Evolutionary conservation across 2,329 filamentous ascomycete genomes (phyloP).

Genomic region (Leptosphaerulina australis): DNA sequence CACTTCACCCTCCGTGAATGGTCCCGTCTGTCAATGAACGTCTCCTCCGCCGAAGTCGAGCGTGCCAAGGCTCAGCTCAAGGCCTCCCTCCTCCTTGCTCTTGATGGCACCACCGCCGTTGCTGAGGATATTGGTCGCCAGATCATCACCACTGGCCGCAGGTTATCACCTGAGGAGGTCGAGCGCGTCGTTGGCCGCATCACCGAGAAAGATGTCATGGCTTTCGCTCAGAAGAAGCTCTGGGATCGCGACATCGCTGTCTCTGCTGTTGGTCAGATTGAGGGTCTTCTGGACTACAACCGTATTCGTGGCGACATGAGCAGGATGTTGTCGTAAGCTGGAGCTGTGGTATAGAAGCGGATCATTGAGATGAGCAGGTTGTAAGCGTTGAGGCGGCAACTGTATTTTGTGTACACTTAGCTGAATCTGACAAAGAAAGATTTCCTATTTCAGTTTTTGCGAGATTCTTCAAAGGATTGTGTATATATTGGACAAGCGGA

Average conservation of each 20-base stretch:
- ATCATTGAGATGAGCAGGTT: slow-evolving; percentile 2
- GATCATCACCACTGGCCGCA: slow-evolving; percentile 94
- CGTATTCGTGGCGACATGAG: slow-evolving; percentile 84
- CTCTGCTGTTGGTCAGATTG: slow-evolving; percentile 89
- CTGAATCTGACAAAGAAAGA: slow-evolving; percentile 40
- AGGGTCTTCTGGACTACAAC: slow-evolving; percentile 80
- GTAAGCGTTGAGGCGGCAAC: slow-evolving; percentile 28
- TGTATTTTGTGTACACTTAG: slow-evolving; percentile 48
- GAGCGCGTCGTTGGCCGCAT: slow-evolving; percentile 89
- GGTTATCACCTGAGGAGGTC: slow-evolving; percentile 90
- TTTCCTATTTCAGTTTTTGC: slow-evolving; percentile 27
- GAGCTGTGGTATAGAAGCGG: slow-evolving; percentile 5
- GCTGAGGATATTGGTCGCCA: slow-evolving; percentile 99
- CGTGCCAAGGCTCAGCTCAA: slow-evolving; percentile 99
- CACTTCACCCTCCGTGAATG: slow-evolving; percentile 99
- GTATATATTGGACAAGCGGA: slow-evolving; percentile 11
- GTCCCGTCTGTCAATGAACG: slow-evolving; percentile 89
- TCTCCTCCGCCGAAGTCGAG: slow-evolving; percentile 89
- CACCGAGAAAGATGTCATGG: slow-evolving; percentile 95
- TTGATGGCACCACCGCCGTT: slow-evolving; percentile 95
- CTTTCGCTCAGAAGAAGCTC: slow-evolving; percentile 90
- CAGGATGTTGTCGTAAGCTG: slow-evolving; percentile 64
- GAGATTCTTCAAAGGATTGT: slow-evolving; percentile 7
- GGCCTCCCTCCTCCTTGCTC: slow-evolving; percentile 93
- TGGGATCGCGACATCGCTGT: slow-evolving; percentile 98